Evolutionary conservation across 768 basidiomycete species (phyloP).

Genomic region (Boletus subparvulus): DNA sequence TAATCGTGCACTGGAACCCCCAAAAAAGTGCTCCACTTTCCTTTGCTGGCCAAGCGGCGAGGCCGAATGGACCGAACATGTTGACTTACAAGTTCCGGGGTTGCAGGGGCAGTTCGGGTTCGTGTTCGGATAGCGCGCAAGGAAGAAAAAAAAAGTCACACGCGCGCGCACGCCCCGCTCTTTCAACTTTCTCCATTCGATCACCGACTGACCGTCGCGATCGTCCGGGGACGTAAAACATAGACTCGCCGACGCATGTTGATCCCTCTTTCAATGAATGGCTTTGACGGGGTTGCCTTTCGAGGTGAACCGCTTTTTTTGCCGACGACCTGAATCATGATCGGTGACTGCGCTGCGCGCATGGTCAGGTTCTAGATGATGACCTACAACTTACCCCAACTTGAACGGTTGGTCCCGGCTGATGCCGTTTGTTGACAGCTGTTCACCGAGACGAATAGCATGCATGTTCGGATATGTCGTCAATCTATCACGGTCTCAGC

Average conservation of each 20-base stretch:
- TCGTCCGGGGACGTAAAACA: constrained; percentile 21
- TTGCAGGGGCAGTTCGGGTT: constrained; percentile 4
- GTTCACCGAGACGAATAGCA: background rate
- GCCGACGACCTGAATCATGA: background rate
- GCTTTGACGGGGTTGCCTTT: background rate
- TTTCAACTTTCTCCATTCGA: constrained; percentile 21
- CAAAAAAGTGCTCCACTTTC: constrained; percentile 7
- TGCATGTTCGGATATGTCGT: background rate
- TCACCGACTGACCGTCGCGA: constrained; percentile 6
- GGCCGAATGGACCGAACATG: background rate
- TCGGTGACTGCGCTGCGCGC: too few species aligned
- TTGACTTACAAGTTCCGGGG: background rate
- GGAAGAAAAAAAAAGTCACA: background rate
- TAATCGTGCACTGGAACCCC: background rate
- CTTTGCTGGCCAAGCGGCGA: constrained; percentile 12
- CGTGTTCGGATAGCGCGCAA: constrained; percentile 19
- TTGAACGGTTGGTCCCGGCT: background rate
- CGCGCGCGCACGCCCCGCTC: background rate
- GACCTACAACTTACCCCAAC: background rate
- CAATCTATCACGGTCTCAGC: background rate
- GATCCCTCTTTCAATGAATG: background rate
- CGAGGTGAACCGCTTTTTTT: background rate
- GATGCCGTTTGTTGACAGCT: background rate
- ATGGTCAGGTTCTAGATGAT: background rate
- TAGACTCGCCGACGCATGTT: constrained; percentile 25